Base-by-base conservation (phyloP, 2,329 filamentous ascomycete species). In the Paecilomyces formosus region DNA sequence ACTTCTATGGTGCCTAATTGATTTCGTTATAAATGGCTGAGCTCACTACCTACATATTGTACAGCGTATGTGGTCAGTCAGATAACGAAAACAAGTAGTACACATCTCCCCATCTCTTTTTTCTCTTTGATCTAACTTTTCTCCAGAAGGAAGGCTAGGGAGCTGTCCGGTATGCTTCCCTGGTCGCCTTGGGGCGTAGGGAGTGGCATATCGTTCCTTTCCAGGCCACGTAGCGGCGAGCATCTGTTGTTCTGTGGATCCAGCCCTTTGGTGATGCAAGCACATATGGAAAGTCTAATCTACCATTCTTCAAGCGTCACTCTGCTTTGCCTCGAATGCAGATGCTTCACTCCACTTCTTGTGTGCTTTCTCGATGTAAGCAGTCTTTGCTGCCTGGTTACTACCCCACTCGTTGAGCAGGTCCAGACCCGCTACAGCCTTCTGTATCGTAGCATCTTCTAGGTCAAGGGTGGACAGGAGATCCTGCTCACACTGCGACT, bases 401-500 rank as follows among this genome's bases (percentile, higher is more conserved):
- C 82, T 82, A 58, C 78, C 77, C 79, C 82, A 81, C 60, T 79
- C 74, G 50, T 73, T 71, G 28, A 86, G 65, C 31, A 83, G 60
- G 12, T 77, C 73, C 31, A 88, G 71, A 2, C 84, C 82, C 53
- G 77, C 77, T 9, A 80, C 66, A 1, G 85, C 87, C 60, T 88
- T 82, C 50, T 82, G 78, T 26, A 86, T 74, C 6, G 80, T 80
- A 49, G 81, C 75, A 12, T 67, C 73, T 3, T 81, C 71, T 6
- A 82, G 67, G 26, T 82, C 79, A 12, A 90, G 72, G 9, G 84
- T 77, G n/a, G 77, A 78, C n/a, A 79, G 67, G n/a, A 92, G 73
- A 39, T 85, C 82, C 69, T 85, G 81, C 67, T 88, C 88, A 58
- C 78, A 80, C 66, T 82, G 77, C 1, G 76, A 66, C 67, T 82